Percentiles rank a stretch among this genome's conserved stretches.
phyloP scores from a whole-genome alignment of 164 flowering plant species.

The Dillenia turbinata region DNA sequence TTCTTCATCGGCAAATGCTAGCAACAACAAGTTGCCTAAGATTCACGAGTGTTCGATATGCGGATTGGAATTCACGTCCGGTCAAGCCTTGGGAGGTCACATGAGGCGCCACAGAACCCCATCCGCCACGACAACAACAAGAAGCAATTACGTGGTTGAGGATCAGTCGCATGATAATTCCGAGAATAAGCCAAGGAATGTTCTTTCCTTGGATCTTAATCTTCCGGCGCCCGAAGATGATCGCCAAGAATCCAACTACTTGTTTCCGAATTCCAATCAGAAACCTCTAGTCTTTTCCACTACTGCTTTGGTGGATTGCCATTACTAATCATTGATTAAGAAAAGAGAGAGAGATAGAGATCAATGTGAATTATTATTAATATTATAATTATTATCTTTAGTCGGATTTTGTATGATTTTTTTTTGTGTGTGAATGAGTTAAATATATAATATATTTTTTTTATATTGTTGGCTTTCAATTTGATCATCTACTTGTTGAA shows the following conservation, averaged over 20 bases:
- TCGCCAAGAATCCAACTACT: constrained; percentile 26
- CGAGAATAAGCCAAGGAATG: constrained; percentile 23
- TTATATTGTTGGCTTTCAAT: not conserved
- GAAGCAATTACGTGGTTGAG: no score
- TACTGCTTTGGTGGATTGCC: constrained; percentile 57
- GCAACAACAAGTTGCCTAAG: constrained; percentile 16
- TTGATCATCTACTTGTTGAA: constrained; percentile 23
- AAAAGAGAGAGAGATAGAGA: not conserved
- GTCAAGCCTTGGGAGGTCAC: constrained; percentile 71
- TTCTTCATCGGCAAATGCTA: not conserved
- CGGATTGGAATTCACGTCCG: constrained; percentile 51
- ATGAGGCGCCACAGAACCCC: constrained; percentile 52
- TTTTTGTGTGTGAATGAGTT: no score
- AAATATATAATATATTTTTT: not conserved
- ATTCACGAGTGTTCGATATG: constrained; percentile 63
- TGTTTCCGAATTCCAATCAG: constrained; percentile 24
- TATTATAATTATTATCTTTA: not conserved
- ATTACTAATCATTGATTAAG: constrained; percentile 18
- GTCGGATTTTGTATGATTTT: not conserved
- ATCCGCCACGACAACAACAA: not conserved
- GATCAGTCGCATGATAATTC: not conserved
- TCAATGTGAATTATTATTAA: constrained; percentile 8
- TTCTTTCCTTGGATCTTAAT: constrained; percentile 66
- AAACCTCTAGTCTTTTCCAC: constrained; percentile 47
- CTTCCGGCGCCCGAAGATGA: constrained; percentile 81